Evolutionary conservation across 768 basidiomycete genomes (phyloP).

Genomic region (Termitomyces sp.): DNA sequence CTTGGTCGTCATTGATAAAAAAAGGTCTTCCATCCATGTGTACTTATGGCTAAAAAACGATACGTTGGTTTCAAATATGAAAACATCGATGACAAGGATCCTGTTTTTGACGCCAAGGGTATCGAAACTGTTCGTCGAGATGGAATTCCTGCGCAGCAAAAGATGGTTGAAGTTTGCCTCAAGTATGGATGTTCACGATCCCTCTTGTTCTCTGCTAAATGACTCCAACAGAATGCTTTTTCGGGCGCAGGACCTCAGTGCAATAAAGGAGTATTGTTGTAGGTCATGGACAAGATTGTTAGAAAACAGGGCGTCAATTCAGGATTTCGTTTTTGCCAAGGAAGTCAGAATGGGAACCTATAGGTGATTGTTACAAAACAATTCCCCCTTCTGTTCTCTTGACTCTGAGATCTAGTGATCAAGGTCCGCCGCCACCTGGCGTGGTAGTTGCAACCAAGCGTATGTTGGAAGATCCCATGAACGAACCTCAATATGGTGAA

Average conservation of each 20-base stretch:
- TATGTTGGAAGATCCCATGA: slow-evolving; percentile 66
- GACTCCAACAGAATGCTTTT: slow-evolving; percentile 68
- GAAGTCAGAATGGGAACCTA: slow-evolving; percentile 93
- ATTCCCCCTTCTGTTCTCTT: neutral
- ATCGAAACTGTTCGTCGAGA: slow-evolving; percentile 96
- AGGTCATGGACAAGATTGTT: slow-evolving; percentile 80
- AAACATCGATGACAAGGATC: slow-evolving; percentile 67
- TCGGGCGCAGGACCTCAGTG: slow-evolving; percentile 80
- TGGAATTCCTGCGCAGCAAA: slow-evolving; percentile 83
- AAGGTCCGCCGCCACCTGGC: slow-evolving; percentile 85
- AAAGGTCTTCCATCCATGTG: slow-evolving; percentile 90
- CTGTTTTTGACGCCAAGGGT: slow-evolving; percentile 92
- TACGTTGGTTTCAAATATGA: slow-evolving; percentile 98
- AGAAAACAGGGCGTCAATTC: slow-evolving; percentile 73
- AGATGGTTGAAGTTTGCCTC: slow-evolving; percentile 86
- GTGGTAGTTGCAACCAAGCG: slow-evolving; percentile 78
- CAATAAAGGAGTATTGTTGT: slow-evolving; percentile 85
- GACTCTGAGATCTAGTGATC: slow-evolving; percentile 48
- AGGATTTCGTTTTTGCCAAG: slow-evolving; percentile 94
- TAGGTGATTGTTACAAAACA: slow-evolving; percentile 42
- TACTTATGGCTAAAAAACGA: slow-evolving; percentile 96
- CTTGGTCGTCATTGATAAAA: neutral
- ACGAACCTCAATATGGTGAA: slow-evolving; percentile 90
- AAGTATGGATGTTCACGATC: slow-evolving; percentile 49
- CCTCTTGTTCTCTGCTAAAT: neutral